Conservation (phyloP, 2,329 filamentous ascomycete species). For the Fusarium camptoceras region DNA sequence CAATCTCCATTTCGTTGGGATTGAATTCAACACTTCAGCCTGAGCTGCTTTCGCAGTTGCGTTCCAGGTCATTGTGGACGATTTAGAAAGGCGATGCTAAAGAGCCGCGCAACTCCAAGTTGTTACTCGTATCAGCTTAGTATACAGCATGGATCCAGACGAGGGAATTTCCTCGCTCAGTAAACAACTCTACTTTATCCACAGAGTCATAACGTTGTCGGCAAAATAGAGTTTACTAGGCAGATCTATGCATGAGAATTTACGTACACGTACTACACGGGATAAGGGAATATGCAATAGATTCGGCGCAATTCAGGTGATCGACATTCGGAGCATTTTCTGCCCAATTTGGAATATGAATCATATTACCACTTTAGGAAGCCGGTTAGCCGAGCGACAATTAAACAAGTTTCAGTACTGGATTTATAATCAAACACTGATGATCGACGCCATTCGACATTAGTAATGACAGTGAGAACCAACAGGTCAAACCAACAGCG, state of each 20-base stretch:
- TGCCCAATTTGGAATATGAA: not conserved
- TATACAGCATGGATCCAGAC: not conserved
- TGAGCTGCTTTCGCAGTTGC: constrained; percentile 10
- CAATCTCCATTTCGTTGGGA: not conserved
- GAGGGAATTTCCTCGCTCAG: not conserved
- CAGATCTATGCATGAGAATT: not conserved
- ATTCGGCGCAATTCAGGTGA: not conserved
- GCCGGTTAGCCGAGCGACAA: not conserved
- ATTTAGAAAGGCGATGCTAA: not conserved
- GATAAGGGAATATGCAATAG: not conserved
- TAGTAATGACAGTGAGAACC: not conserved
- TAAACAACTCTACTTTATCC: not conserved
- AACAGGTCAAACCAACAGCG: not conserved
- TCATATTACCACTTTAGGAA: not conserved
- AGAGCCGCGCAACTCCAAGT: not conserved
- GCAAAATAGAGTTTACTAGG: not conserved
- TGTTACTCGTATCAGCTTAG: too few species aligned
- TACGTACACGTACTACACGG: not conserved
- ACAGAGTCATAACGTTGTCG: not conserved
- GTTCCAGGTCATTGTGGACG: not conserved
- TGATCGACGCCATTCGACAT: not conserved
- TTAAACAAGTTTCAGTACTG: not conserved
- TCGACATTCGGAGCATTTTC: not conserved
- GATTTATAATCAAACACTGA: not conserved
- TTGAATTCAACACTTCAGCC: not conserved